Evolutionary conservation across 225 moss, liverwort and hornwort genomes (phyloP).

Genomic region (Asterella californica): DNA sequence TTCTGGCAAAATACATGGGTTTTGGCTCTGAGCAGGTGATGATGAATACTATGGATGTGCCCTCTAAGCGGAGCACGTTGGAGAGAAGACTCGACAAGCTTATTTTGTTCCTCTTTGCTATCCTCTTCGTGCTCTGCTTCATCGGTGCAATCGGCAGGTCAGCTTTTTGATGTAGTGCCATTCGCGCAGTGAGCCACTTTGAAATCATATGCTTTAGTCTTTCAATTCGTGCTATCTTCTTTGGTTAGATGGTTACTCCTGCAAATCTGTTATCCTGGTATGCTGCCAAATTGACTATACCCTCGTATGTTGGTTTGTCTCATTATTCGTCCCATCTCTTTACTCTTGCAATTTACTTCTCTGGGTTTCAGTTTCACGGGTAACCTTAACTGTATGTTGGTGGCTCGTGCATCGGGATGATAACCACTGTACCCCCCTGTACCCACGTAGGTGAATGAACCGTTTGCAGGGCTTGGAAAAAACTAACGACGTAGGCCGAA

Average conservation of each 20-base stretch:
- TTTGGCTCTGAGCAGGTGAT: conserved; percentile 54
- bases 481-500: too few species aligned
- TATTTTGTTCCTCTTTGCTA: conserved; percentile 74
- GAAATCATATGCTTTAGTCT: not conserved
- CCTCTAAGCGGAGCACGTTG: conserved; percentile 89
- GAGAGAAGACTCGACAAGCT: conserved; percentile 87
- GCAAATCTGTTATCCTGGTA: not conserved
- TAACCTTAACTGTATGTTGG: too few species aligned
- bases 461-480: too few species aligned
- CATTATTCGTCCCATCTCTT: too few species aligned
- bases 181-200: not conserved
- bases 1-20: not conserved
- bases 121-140: conserved; percentile 73
- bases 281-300: too few species aligned
- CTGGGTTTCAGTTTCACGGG: too few species aligned
- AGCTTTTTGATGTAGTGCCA: not conserved
- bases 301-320: too few species aligned
- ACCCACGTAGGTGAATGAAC: too few species aligned
- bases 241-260: not conserved
- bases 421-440: too few species aligned
- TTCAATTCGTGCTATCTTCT: not conserved
- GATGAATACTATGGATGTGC: conserved; percentile 99
- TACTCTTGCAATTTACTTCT: too few species aligned
- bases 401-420: too few species aligned
- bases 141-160: conserved; percentile 87